Base-by-base conservation (phyloP, 345 rosid species). In the Boechera divaricarpa region DNA sequence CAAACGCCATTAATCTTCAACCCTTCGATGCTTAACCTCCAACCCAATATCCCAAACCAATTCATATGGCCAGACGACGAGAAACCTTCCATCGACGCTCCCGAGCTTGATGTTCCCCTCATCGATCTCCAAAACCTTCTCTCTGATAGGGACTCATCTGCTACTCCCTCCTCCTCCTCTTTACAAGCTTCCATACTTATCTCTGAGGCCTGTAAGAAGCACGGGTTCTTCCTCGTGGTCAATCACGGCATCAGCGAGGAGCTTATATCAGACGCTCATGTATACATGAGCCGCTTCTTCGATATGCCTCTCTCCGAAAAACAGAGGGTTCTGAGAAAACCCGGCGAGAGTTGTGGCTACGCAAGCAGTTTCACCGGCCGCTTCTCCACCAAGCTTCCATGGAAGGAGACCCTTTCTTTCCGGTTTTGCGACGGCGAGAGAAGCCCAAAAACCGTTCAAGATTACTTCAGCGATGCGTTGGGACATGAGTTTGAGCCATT, bases 331-430 rank as follows among this genome's bases (percentile, higher is more conserved):
- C 80, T 82, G 77, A 89, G 98, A 75, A 88, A 89, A 77, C 26
- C 75, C 4, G 99, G 97, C 3, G 98, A 92, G 83, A 84, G 80
- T 72, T 89, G 91, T 68, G 99, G 99, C 48, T 95, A 95, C 49
- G 98, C 99, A 4, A 95, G 98, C 63, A 95, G 98, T 81, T 95
- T 95, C 86, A 95, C 97, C 4, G 87, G 93, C 15, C 86, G 99
- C 57, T 95, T 95, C 79, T 85, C 90, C 63, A 82, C 91, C 45
- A 95, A 91, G 83, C 92, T 95, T 39, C 99, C 99, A 0, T 95
- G 99, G 99, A 95, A 95, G 64, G 98, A 95, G 70, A 95, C 98
- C 0, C 90, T 95, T n/a, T 95, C 99, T 66, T 86, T 95, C 73
- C 73, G 86, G 31, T 87, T 83, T 74, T 85, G 88, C 2, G 86